Evolutionary conservation across 768 basidiomycete species (phyloP).

Genomic region (Tricholoma sp.): DNA sequence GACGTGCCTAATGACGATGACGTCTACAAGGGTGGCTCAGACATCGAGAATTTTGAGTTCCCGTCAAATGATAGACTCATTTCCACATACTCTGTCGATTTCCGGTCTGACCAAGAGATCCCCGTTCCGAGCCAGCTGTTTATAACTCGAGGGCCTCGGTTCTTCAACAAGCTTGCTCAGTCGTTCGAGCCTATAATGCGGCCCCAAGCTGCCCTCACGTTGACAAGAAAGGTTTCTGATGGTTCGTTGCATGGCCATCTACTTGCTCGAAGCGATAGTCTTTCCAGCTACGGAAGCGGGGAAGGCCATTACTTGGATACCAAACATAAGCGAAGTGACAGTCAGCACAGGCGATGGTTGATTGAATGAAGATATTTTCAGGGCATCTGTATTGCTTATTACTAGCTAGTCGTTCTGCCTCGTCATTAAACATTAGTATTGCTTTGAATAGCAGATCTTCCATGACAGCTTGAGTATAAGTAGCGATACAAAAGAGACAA

Average conservation of each 20-base stretch:
- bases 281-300: constrained; percentile 34
- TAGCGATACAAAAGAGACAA: constrained; percentile 1
- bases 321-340: constrained; percentile 26
- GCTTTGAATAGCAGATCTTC: constrained; percentile 2
- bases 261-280: constrained; percentile 28
- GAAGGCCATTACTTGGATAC: constrained; percentile 28
- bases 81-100: constrained; percentile 47
- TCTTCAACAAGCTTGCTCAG: constrained; percentile 35
- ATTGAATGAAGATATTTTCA: constrained; percentile 40
- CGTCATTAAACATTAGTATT: background rate
- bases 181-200: constrained; percentile 35
- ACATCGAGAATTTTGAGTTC: constrained; percentile 59
- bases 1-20: constrained; percentile 34
- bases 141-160: constrained; percentile 41
- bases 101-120: constrained; percentile 29
- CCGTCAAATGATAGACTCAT: constrained; percentile 47
- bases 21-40: constrained; percentile 30
- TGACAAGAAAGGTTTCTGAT: constrained; percentile 26
- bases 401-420: constrained; percentile 1
- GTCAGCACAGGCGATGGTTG: constrained; percentile 44
- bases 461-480: background rate
- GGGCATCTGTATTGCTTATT: background rate
- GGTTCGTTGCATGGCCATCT: constrained; percentile 25
- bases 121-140: constrained; percentile 35
- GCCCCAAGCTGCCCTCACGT: constrained; percentile 31